Percentiles rank a stretch among this genome's conserved stretches.
These are phyloP conservation scores for Desmodesmus armatus DNA, from an alignment of 139 green algal genomes.

Conservation along the genomic window DNA sequence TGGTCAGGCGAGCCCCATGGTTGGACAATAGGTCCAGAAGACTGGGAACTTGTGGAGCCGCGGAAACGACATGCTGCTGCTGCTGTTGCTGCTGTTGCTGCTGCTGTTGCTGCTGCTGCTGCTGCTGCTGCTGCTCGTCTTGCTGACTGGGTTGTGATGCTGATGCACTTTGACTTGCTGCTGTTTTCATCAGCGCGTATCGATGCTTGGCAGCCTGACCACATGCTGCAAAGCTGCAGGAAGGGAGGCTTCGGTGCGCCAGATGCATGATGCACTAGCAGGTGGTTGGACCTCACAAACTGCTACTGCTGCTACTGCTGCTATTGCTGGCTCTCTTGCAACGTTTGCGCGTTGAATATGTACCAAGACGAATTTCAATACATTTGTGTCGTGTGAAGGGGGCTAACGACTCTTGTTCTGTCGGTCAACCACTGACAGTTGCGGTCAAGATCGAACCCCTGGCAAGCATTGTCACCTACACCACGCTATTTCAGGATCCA, in stretches of 20 bases:
- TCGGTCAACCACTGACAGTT: not conserved
- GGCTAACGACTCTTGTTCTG: too few species aligned
- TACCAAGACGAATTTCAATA: not conserved
- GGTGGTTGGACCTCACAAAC: not conserved
- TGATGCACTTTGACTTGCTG: not conserved
- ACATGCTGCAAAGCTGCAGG: not conserved
- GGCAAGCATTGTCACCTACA: not conserved
- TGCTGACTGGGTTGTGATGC: not conserved
- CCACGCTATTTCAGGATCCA: not conserved
- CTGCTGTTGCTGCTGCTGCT: not conserved
- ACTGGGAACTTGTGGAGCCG: not conserved
- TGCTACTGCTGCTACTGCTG: not conserved
- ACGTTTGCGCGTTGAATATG: not conserved
- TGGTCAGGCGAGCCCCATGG: conserved; percentile 38
- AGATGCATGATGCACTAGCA: not conserved
- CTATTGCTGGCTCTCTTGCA: not conserved
- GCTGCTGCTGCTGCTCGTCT: not conserved
- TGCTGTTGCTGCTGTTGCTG: not conserved
- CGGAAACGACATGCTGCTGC: too few species aligned
- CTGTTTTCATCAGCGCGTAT: not conserved
- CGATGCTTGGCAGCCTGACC: not conserved
- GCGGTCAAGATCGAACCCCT: not conserved
- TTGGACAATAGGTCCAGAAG: conserved; percentile 36
- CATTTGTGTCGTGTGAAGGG: not conserved
- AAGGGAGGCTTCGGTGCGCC: not conserved